A percentile compares a stretch with the other conserved stretches of the same genome.
Evolutionary conservation across 2,329 filamentous ascomycete genomes (phyloP).

Genomic region (Pseudogymnoascus sp.): DNA sequence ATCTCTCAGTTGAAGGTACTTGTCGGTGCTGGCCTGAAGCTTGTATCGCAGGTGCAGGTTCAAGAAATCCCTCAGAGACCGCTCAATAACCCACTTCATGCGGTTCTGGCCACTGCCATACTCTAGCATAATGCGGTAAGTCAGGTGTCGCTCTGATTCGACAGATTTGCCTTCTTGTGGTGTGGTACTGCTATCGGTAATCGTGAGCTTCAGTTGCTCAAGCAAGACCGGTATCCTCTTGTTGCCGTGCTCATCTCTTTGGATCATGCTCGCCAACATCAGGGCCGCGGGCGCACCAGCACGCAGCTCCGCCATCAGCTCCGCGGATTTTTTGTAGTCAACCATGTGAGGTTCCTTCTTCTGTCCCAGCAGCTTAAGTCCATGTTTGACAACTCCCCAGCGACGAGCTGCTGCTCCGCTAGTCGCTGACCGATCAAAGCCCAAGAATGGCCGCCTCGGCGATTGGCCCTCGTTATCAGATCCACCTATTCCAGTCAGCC

Average conservation of each 20-base stretch:
- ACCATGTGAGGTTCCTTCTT: conserved; percentile 77
- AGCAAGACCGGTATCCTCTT: conserved; percentile 89
- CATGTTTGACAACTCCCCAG: conserved; percentile 90
- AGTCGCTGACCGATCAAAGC: conserved; percentile 58
- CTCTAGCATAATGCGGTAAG: conserved; percentile 87
- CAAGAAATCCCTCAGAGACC: conserved; percentile 80
- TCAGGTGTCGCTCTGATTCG: conserved; percentile 60
- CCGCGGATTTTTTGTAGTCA: conserved; percentile 90
- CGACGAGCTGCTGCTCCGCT: conserved; percentile 59
- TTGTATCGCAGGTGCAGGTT: conserved; percentile 94
- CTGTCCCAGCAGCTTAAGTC: conserved; percentile 67
- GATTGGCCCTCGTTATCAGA: conserved; percentile 53
- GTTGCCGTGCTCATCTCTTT: conserved; percentile 91
- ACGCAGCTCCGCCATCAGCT: conserved; percentile 88
- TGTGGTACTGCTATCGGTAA: conserved; percentile 59
- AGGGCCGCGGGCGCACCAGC: conserved; percentile 88
- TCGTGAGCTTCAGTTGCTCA: conserved; percentile 83
- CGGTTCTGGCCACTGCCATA: conserved; percentile 91
- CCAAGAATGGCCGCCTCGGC: conserved; percentile 49
- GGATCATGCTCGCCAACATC: conserved; percentile 95
- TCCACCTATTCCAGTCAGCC: conserved; percentile 54
- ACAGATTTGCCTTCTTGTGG: conserved; percentile 24
- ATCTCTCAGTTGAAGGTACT: conserved; percentile 64
- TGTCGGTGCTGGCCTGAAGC: conserved; percentile 72
- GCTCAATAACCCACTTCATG: conserved; percentile 92